Conservation (phyloP, 805 yeast genomes). For the Starmerella vitae region DNA sequence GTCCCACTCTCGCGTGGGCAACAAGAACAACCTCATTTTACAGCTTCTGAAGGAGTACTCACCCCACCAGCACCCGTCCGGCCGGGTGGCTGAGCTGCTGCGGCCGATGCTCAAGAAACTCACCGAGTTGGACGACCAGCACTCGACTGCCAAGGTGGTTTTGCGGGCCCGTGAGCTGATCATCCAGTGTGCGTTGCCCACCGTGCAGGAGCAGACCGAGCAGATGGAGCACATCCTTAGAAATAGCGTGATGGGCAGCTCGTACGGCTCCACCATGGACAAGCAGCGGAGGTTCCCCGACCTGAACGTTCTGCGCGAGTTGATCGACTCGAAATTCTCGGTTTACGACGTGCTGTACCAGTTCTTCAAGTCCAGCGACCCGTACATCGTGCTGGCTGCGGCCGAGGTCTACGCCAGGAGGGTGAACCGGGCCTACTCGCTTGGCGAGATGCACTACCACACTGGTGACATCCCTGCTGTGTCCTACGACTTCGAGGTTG, state of each 20-base stretch:
- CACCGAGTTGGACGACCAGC: conserved; percentile 77
- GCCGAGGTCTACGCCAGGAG: conserved; percentile 93
- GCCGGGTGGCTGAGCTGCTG: conserved; percentile 53
- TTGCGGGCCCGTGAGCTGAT: conserved; percentile 90
- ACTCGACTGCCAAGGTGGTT: conserved; percentile 78
- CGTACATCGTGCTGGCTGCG: conserved; percentile 87
- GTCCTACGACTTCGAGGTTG: conserved; percentile 47
- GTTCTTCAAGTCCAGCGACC: conserved; percentile 71
- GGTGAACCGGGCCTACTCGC: conserved; percentile 90
- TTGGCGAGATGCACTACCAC: conserved; percentile 58
- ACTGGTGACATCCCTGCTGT: conserved; percentile 44
- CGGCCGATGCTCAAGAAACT: conserved; percentile 60
- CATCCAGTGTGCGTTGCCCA: conserved; percentile 93
- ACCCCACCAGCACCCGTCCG: conserved; percentile 58
- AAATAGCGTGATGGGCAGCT: conserved; percentile 76
- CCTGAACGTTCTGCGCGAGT: conserved; percentile 66
- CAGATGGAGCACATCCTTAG: conserved; percentile 92
- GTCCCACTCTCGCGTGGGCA: conserved; percentile 86
- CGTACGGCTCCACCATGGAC: conserved; percentile 44
- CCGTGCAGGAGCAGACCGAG: conserved; percentile 89
- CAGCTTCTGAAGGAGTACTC: conserved; percentile 77
- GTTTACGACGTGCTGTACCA: conserved; percentile 93
- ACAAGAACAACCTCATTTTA: conserved; percentile 77
- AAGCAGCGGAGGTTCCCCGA: conserved; percentile 60
- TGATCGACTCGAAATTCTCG: conserved; percentile 89